phyloP scores from a whole-genome alignment of 2,329 filamentous ascomycete species.

The Raffaelea arxii region DNA sequence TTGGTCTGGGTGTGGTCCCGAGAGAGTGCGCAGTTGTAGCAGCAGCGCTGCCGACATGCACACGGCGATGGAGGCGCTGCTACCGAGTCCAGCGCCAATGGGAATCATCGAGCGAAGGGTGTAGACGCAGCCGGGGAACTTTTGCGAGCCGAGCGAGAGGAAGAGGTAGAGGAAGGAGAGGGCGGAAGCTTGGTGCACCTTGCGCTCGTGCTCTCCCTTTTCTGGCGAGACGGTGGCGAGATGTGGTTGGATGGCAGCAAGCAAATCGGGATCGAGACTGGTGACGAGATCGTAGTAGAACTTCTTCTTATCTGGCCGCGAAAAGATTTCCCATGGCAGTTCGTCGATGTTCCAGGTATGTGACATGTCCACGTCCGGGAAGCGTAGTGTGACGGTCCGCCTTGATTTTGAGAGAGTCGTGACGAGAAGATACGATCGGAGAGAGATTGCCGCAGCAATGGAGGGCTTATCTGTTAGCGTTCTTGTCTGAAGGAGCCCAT shows the following conservation, averaged over 20 bases:
- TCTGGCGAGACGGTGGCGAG: slow-evolving; percentile 59
- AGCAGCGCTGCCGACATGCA: slow-evolving; percentile 79
- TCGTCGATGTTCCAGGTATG: slow-evolving; percentile 94
- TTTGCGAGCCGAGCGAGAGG: slow-evolving; percentile 70
- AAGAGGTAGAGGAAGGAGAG: slow-evolving; percentile 88
- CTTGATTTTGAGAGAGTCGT: slow-evolving; percentile 88
- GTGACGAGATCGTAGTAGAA: slow-evolving; percentile 88
- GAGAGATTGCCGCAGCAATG: slow-evolving; percentile 87
- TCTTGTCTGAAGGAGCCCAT: background rate
- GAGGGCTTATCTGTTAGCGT: slow-evolving; percentile 49
- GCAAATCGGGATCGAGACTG: slow-evolving; percentile 70
- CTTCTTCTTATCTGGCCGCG: slow-evolving; percentile 77
- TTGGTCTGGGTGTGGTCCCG: slow-evolving; percentile 87
- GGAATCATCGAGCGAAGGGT: slow-evolving; percentile 90
- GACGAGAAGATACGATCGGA: slow-evolving; percentile 93
- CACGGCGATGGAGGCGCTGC: slow-evolving; percentile 88
- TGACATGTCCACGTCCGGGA: slow-evolving; percentile 80
- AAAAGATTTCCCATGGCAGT: slow-evolving; percentile 78
- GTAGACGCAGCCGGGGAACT: slow-evolving; percentile 75
- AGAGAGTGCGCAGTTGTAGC: slow-evolving; percentile 77
- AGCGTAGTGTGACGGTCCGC: slow-evolving; percentile 76
- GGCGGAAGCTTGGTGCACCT: slow-evolving; percentile 75
- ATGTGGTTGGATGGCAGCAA: slow-evolving; percentile 72
- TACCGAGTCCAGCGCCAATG: slow-evolving; percentile 82
- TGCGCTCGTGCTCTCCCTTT: slow-evolving; percentile 61